These are phyloP conservation scores for Xylaria cubensis DNA, from an alignment of 495 filamentous ascomycete species.

Conservation along the genomic window DNA sequence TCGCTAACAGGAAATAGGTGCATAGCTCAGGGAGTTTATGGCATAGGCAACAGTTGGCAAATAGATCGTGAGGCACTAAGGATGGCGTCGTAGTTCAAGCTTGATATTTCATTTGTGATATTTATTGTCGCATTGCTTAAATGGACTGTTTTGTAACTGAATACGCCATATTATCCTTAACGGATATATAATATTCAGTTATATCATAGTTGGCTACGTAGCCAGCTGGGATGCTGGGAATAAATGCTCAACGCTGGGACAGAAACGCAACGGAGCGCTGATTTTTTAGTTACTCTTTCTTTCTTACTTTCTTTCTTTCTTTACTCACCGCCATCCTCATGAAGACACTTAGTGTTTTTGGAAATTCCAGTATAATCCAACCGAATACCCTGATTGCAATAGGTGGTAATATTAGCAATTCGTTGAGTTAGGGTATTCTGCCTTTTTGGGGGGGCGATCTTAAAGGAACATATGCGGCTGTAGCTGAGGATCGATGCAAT, in stretches of 20 bases:
- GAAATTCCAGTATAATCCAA: not conserved
- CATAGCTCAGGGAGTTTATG: constrained; percentile 15
- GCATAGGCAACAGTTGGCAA: not conserved
- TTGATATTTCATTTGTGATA: not conserved
- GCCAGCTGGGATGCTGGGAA: not conserved
- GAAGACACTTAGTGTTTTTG: not conserved
- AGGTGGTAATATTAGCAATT: not conserved
- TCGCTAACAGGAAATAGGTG: not conserved
- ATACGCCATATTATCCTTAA: not conserved
- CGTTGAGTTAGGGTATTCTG: not conserved
- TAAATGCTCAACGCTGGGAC: not conserved
- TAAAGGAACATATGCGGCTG: not conserved
- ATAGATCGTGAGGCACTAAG: not conserved
- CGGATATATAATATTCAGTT: not conserved
- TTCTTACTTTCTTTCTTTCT: not conserved
- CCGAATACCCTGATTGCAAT: not conserved
- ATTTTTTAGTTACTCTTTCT: not conserved
- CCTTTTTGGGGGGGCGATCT: not conserved
- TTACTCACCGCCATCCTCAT: not conserved
- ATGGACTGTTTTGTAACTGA: not conserved
- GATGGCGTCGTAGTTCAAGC: not conserved
- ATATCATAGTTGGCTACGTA: not conserved
- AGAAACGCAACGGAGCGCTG: constrained; percentile 6
- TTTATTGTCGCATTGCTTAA: not conserved
- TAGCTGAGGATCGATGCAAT: not conserved